These are phyloP conservation scores for Phytopythium vexans DNA, from an alignment of 352 stramenopile species.

Conservation along the genomic window DNA sequence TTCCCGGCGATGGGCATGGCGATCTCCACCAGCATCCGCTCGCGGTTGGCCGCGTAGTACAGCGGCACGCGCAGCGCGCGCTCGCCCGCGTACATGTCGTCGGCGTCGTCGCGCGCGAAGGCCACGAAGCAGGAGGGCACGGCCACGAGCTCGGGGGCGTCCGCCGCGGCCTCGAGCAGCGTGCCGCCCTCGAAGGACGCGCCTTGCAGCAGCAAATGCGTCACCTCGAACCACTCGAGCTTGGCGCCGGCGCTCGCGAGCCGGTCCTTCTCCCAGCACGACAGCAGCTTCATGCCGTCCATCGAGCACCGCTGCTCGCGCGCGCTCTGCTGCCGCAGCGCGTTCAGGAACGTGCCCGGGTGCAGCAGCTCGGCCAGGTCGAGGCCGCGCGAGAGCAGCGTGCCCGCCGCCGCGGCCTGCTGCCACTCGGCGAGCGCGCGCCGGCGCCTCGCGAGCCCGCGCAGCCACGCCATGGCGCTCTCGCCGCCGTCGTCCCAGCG, in stretches of 20 bases:
- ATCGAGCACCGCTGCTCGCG: constrained; percentile 83
- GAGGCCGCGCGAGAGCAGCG: constrained; percentile 71
- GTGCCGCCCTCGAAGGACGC: constrained; percentile 80
- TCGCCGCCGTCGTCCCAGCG: constrained; percentile 87
- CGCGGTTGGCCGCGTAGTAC: constrained; percentile 75
- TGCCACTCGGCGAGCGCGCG: constrained; percentile 86
- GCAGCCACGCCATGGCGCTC: constrained; percentile 74
- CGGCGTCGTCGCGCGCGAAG: constrained; percentile 72
- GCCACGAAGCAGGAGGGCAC: constrained; percentile 83
- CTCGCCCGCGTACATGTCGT: constrained; percentile 75
- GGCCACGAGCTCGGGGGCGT: constrained; percentile 79
- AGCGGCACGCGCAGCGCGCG: constrained; percentile 72
- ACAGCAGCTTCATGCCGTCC: constrained; percentile 89
- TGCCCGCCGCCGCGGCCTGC: constrained; percentile 45
- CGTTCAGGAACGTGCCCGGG: constrained; percentile 94
- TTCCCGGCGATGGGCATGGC: constrained; percentile 73
- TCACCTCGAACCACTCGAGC: constrained; percentile 83
- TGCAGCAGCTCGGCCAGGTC: constrained; percentile 91
- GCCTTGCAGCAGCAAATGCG: constrained; percentile 80
- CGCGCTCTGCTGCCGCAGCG: constrained; percentile 89
- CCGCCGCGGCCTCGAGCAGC: constrained; percentile 72
- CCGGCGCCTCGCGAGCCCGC: constrained; percentile 70
- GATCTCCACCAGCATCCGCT: constrained; percentile 82
- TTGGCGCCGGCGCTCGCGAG: constrained; percentile 18
- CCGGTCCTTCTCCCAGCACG: constrained; percentile 85